Percentiles rank a stretch among this genome's conserved stretches.
Conservation (phyloP, 2,329 filamentous ascomycete genomes). For the Aureobasidium sp. region DNA sequence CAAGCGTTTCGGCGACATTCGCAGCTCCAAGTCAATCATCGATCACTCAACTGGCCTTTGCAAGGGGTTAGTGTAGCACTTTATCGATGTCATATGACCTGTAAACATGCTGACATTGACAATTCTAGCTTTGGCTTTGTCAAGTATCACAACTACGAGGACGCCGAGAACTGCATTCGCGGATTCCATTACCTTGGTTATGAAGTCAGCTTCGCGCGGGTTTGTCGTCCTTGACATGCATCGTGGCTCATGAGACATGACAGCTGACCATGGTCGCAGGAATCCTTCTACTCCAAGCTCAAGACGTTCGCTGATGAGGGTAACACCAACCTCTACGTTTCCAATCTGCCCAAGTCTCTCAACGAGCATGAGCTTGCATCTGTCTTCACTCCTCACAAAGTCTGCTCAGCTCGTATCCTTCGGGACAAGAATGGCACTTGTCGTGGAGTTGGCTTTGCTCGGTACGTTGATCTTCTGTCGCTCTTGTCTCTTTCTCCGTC, state of each 20-base stretch:
- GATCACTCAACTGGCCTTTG: slow-evolving; percentile 87
- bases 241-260: not conserved
- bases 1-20: slow-evolving; percentile 81
- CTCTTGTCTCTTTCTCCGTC: slow-evolving; percentile 16
- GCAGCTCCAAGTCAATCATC: slow-evolving; percentile 97
- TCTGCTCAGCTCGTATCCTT: slow-evolving; percentile 90
- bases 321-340: slow-evolving; percentile 97
- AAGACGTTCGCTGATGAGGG: slow-evolving; percentile 86
- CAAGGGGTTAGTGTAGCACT: slow-evolving; percentile 66
- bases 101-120: slow-evolving; percentile 26
- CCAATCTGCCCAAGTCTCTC: slow-evolving; percentile 86
- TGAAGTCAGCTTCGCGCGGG: slow-evolving; percentile 93
- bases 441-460: slow-evolving; percentile 93
- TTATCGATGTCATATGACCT: not conserved
- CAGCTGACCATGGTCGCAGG: slow-evolving; percentile 45
- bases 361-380: slow-evolving; percentile 78
- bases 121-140: slow-evolving; percentile 82
- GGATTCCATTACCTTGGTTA: slow-evolving; percentile 93
- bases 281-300: slow-evolving; percentile 96
- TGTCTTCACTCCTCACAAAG: slow-evolving; percentile 72
- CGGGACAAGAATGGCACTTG: slow-evolving; percentile 87
- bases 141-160: slow-evolving; percentile 79
- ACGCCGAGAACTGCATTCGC: slow-evolving; percentile 93
- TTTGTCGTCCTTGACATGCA: slow-evolving; percentile 38
- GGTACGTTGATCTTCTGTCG: slow-evolving; percentile 49